phyloP scores from a whole-genome alignment of 179 eudicot genomes.

The Sideroxylon spinosum region DNA sequence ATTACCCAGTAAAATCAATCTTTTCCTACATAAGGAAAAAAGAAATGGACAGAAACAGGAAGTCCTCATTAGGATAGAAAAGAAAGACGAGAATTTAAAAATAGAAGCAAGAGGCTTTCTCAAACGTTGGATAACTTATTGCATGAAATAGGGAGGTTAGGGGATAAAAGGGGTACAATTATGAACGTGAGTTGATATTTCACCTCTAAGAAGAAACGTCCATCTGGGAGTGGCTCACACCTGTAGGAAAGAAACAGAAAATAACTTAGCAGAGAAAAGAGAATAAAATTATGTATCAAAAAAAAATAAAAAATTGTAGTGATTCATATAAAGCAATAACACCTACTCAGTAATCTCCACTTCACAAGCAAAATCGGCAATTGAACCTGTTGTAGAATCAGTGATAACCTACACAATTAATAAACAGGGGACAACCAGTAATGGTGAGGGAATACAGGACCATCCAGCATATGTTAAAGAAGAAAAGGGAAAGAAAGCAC shows the following conservation, averaged over 20 bases:
- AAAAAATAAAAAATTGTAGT: slow-evolving; percentile 8
- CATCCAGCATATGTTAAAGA: slow-evolving; percentile 19
- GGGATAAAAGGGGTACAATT: background rate
- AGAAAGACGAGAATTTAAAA: background rate
- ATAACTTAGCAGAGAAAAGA: slow-evolving; percentile 4
- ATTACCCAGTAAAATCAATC: no score
- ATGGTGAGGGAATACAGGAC: slow-evolving; percentile 16
- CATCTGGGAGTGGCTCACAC: slow-evolving; percentile 99
- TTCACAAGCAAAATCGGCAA: slow-evolving; percentile 96
- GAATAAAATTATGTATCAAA: background rate
- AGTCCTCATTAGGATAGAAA: background rate
- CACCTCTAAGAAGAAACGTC: slow-evolving; percentile 97
- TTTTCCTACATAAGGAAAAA: background rate
- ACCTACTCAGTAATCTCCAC: slow-evolving; percentile 98
- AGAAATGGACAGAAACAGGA: background rate
- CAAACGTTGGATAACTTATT: background rate
- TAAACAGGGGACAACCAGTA: slow-evolving; percentile 25
- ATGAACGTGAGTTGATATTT: background rate
- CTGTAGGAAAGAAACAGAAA: slow-evolving; percentile 40
- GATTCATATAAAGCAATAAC: slow-evolving; percentile 3
- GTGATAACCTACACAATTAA: slow-evolving; percentile 61
- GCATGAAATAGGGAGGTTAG: background rate
- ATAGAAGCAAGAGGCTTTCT: background rate
- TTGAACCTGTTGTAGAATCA: slow-evolving; percentile 72
- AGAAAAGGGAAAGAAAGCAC: slow-evolving; percentile 23